A percentile compares a stretch with the other conserved stretches of the same genome.
These are phyloP conservation scores for Pyronema omphalodes DNA, from an alignment of 495 filamentous ascomycete genomes.

Conservation along the genomic window DNA sequence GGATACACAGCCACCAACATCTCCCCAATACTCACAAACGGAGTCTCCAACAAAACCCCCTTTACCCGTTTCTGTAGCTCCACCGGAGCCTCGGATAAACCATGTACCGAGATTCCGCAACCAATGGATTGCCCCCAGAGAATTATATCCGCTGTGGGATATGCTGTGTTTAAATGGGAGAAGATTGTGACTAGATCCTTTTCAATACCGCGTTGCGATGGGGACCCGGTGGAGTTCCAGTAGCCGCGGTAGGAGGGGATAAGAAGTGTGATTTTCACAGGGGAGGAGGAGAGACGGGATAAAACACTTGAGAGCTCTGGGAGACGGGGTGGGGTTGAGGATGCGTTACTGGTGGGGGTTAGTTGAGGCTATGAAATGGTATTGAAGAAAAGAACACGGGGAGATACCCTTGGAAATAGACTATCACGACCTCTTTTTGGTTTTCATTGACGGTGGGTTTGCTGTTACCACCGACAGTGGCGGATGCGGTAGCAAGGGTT, in stretches of 20 bases:
- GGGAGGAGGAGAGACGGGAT: constrained; percentile 21
- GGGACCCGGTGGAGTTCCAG: constrained; percentile 57
- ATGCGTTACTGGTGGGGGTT: constrained; percentile 34
- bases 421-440: constrained; percentile 10
- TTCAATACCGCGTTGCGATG: constrained; percentile 37
- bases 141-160: constrained; percentile 33
- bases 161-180: constrained; percentile 26
- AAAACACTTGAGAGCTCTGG: constrained; percentile 45
- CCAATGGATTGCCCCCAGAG: constrained; percentile 77
- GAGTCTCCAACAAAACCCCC: constrained; percentile 54
- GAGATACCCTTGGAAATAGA: constrained; percentile 22
- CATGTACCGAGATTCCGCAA: constrained; percentile 34
- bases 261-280: constrained; percentile 10
- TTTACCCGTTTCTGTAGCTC: constrained; percentile 25
- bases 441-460: background rate
- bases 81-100: constrained; percentile 35
- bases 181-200: constrained; percentile 44
- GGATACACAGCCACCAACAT: constrained; percentile 63
- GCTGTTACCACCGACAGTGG: background rate
- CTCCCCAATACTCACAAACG: constrained; percentile 50
- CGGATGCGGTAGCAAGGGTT: constrained; percentile 6
- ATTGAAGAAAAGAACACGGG: background rate
- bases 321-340: constrained; percentile 49
- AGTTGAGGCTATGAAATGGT: background rate
- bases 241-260: constrained; percentile 30